Evolutionary conservation across 176 grass and related monocot species (phyloP).

Genomic region (Triticum urartu): DNA sequence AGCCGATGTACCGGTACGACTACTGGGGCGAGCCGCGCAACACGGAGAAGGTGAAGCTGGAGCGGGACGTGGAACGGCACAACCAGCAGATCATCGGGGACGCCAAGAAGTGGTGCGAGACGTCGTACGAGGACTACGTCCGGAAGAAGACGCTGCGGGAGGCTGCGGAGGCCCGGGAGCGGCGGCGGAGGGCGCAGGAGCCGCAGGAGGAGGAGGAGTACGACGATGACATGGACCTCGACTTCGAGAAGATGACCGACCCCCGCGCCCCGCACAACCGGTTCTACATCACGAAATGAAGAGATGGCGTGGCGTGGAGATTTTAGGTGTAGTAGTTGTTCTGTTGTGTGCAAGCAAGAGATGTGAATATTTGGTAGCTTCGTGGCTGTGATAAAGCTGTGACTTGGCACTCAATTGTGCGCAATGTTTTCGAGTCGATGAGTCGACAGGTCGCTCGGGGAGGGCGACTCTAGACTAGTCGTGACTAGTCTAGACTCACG

Average conservation of each 20-base stretch:
- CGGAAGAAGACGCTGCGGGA: slow-evolving; percentile 31
- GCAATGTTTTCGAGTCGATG: no score
- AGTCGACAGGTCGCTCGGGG: no score
- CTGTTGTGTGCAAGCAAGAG: neutral
- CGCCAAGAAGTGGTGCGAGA: slow-evolving; percentile 75
- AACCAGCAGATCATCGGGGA: slow-evolving; percentile 57
- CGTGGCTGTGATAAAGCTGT: neutral
- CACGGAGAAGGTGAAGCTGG: slow-evolving; percentile 61
- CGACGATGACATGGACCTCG: slow-evolving; percentile 71
- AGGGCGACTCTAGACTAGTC: no score
- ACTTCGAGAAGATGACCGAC: slow-evolving; percentile 43
- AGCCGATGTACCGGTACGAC: slow-evolving; percentile 73
- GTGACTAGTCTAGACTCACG: no score
- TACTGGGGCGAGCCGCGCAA: slow-evolving; percentile 65
- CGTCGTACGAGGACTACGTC: slow-evolving; percentile 62
- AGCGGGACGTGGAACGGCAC: slow-evolving; percentile 48
- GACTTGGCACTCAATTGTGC: no score
- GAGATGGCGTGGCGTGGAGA: neutral
- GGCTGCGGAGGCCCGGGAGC: slow-evolving; percentile 31
- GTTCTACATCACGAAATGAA: slow-evolving; percentile 34
- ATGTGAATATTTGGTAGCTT: slow-evolving; percentile 22
- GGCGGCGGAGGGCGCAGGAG: slow-evolving; percentile 21
- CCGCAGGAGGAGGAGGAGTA: slow-evolving; percentile 39
- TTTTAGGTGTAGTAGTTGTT: slow-evolving; percentile 8
- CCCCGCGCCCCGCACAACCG: slow-evolving; percentile 37